Evolutionary conservation across 164 flowering plant species (phyloP).

Genomic region (Echeveria elegans): DNA sequence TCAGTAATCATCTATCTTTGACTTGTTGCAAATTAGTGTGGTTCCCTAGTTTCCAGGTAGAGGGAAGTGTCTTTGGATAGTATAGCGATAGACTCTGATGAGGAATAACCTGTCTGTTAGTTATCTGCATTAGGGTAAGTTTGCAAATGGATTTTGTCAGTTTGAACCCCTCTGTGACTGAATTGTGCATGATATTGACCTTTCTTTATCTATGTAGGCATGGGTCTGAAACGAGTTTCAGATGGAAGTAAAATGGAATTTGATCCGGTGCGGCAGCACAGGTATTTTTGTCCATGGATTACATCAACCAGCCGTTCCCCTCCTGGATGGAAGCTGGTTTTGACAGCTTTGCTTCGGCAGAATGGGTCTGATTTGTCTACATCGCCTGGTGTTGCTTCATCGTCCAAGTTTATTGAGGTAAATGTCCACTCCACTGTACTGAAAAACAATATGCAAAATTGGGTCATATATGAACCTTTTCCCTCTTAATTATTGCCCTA

Average conservation of each 20-base stretch:
- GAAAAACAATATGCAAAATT: neutral
- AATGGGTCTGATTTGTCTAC: conserved; percentile 27
- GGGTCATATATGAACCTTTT: neutral
- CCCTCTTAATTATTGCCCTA: neutral
- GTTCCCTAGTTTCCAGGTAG: no score
- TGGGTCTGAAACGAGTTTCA: conserved; percentile 14
- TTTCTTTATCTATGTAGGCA: conserved; percentile 22
- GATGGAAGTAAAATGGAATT: conserved; percentile 35
- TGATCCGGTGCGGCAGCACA: conserved; percentile 81
- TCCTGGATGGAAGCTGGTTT: conserved; percentile 77
- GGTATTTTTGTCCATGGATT: conserved; percentile 96
- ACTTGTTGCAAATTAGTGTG: no score
- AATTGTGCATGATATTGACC: neutral
- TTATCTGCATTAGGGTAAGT: neutral
- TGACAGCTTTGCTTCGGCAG: conserved; percentile 49
- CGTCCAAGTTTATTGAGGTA: conserved; percentile 54
- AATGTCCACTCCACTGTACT: neutral
- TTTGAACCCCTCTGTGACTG: neutral
- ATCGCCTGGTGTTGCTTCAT: conserved; percentile 23
- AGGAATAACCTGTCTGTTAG: neutral
- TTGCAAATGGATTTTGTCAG: neutral
- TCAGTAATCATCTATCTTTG: neutral
- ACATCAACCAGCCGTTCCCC: conserved; percentile 30
- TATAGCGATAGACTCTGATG: no score
- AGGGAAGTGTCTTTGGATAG: no score